Conservation (phyloP, 208 protist species). For the Angomonas deanei region DNA sequence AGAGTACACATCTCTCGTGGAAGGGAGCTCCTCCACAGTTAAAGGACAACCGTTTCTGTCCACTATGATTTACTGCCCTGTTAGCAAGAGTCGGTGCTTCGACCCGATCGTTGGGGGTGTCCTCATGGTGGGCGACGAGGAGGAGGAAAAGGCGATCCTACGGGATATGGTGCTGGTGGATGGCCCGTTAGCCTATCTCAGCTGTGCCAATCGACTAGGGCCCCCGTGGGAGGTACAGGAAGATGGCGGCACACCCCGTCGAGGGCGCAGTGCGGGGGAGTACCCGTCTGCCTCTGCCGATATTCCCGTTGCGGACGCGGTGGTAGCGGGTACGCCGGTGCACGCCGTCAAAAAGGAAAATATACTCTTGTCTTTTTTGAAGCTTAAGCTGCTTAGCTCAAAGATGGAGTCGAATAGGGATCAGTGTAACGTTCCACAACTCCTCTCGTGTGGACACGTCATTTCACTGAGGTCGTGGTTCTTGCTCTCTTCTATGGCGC, state of each 20-base stretch:
- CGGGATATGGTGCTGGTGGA: neutral
- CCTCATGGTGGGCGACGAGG: conserved; percentile 9
- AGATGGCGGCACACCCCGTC: too few species aligned
- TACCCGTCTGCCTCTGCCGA: neutral
- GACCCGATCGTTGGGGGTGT: conserved; percentile 50
- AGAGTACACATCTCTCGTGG: neutral
- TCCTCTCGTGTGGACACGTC: conserved; percentile 75
- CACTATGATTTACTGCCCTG: conserved; percentile 78
- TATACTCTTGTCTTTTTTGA: conserved; percentile 1
- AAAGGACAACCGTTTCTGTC: conserved; percentile 51
- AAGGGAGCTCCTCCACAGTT: neutral
- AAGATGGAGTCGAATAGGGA: conserved; percentile 5
- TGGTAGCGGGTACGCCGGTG: neutral
- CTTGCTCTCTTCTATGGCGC: conserved; percentile 19
- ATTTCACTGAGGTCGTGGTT: conserved; percentile 55
- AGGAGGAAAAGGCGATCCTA: conserved; percentile 3
- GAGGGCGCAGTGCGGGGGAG: too few species aligned
- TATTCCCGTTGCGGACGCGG: neutral
- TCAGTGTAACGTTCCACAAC: conserved; percentile 48
- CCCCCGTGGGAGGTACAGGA: neutral
- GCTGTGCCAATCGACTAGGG: neutral
- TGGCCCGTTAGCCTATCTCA: neutral
- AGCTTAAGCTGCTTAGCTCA: conserved; percentile 25
- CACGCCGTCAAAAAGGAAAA: neutral
- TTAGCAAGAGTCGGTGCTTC: conserved; percentile 66